Evolutionary conservation across 192 early-diverging fungal species (phyloP).

Genomic region (Coemansia sp.): DNA sequence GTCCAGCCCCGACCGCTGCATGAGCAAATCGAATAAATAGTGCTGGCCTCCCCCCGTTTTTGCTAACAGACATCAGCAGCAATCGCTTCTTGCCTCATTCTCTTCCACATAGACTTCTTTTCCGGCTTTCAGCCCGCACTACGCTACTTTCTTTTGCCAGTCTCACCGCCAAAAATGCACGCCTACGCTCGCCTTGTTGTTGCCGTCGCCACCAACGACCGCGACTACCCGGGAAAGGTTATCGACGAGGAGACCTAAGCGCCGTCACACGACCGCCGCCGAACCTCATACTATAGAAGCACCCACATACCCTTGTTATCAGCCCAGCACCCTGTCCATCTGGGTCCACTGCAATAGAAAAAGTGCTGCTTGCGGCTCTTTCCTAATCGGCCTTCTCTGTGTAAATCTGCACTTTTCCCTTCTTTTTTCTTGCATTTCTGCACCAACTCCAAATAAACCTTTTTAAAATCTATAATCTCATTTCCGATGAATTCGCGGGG

Average conservation of each 20-base stretch:
- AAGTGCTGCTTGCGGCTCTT: constrained; percentile 2
- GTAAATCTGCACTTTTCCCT: constrained; percentile 3
- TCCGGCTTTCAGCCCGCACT: not conserved
- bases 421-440: constrained; percentile 5
- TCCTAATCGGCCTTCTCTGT: constrained; percentile 8
- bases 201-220: constrained; percentile 1
- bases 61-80: not conserved
- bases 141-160: not conserved
- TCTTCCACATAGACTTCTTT: not conserved
- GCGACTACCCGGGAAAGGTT: constrained; percentile 20
- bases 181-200: not conserved
- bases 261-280: not conserved
- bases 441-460: constrained; percentile 3
- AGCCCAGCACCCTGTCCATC: not conserved
- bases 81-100: not conserved
- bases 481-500: not conserved
- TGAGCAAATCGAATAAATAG: constrained; percentile 22
- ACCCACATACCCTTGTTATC: not conserved
- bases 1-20: not conserved
- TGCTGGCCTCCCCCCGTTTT: not conserved
- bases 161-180: not conserved
- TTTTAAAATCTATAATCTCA: constrained; percentile 1
- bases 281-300: not conserved
- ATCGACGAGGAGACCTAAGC: constrained; percentile 12
- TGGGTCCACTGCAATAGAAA: constrained; percentile 4